Evolutionary conservation across 805 yeast species (phyloP), one percentile per base, ranked within the genome.

Genomic region (Myxozyma melibiosi): DNA sequence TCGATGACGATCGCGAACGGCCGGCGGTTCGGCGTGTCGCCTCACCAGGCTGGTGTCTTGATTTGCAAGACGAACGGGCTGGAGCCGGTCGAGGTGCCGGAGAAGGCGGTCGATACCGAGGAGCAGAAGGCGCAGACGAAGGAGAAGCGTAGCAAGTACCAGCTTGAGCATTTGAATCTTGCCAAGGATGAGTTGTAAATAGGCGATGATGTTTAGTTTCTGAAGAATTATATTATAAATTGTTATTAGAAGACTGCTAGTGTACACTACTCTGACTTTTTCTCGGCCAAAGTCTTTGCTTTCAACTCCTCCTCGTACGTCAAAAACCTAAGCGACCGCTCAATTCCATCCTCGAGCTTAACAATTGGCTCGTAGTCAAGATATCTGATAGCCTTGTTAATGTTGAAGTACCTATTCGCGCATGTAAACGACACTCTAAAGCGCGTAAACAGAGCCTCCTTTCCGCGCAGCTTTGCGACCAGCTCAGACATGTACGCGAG

Each of bases 391-490:
- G 99, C 98, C 73, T 90, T 92, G 35, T 87, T 67, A 61, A 94
- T 90, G 69, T 91, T 89, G 71, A 92, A 97, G 72, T 94, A 94
- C 72, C 99, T 85, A 61, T 81, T 83, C 20, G 98, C 98, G 73
- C 97, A 90, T 11, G 91, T 91, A 53, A 92, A 84, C 62, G 83
- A 86, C 22, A 90, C 99, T 73, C 98, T 83, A 75, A 92, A 94
- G 1, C 98, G 96, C 1, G 98, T 90, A 61, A 94, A 78, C n/a
- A 95, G 95, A 2, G 97, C 88, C 68, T 90, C 96, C 71, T 88
- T 89, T 1, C 92, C 88, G 2, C 82, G 68, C 6, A 91, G 63
- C 52, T 81, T 83, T 9, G 94, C 82, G 58, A 85, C 80, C 67
- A 82, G 81, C 65, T 86, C 88, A n/a, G 96, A 83, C 39, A 90